phyloP scores from a whole-genome alignment of 83 land plant species.

The Diphasiastrum complanatum region DNA sequence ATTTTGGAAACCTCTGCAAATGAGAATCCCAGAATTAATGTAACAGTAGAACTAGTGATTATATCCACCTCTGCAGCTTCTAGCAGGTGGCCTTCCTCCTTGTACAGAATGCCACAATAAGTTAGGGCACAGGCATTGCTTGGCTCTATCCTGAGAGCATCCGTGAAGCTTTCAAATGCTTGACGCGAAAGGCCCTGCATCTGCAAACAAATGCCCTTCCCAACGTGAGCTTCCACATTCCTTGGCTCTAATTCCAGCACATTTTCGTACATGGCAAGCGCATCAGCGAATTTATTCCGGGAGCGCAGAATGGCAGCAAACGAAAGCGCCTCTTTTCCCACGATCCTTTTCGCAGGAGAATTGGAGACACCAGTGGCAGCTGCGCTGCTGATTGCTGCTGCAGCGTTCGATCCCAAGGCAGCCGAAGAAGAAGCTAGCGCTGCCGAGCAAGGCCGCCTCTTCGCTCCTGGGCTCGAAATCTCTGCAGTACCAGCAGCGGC shows the following conservation, averaged over 20 bases:
- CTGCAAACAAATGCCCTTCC: slow-evolving; percentile 90
- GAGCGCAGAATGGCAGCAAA: slow-evolving; percentile 84
- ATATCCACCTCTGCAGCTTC: slow-evolving; percentile 98
- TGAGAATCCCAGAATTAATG: no score
- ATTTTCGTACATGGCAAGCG: slow-evolving; percentile 57
- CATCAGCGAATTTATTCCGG: slow-evolving; percentile 83
- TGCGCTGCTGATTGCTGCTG: slow-evolving; percentile 12
- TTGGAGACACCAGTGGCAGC: background rate
- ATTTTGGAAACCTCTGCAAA: no score
- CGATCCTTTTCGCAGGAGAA: slow-evolving; percentile 22
- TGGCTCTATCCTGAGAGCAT: slow-evolving; percentile 70
- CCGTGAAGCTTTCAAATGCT: slow-evolving; percentile 74
- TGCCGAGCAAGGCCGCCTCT: slow-evolving; percentile 10
- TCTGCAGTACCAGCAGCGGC: slow-evolving; percentile 10
- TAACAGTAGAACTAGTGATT: background rate
- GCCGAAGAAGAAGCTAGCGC: background rate
- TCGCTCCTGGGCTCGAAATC: slow-evolving; percentile 8
- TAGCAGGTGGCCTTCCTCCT: slow-evolving; percentile 81
- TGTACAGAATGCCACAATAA: slow-evolving; percentile 87
- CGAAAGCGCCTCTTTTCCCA: slow-evolving; percentile 67
- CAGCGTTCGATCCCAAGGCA: slow-evolving; percentile 1
- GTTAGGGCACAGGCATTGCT: slow-evolving; percentile 90
- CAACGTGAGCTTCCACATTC: slow-evolving; percentile 79
- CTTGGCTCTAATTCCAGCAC: slow-evolving; percentile 59
- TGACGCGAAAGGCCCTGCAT: slow-evolving; percentile 55